Conservation (phyloP, 305 asterid species). For the Fraxinus angustifolia region DNA sequence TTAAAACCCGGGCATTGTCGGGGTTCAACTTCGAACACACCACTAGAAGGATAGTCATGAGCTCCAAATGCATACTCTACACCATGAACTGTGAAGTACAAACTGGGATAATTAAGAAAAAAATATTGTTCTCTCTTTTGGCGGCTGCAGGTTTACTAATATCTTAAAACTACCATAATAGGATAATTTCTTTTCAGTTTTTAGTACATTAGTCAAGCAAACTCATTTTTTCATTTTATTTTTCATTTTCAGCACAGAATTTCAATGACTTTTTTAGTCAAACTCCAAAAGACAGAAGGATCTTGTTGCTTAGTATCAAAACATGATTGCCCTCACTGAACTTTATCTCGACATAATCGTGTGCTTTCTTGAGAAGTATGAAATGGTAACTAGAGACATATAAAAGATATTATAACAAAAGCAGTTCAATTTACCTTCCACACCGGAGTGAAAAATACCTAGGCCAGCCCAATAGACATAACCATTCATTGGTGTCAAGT, state of each 20-base stretch:
- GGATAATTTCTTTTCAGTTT: not conserved
- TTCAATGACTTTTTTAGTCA: not conserved
- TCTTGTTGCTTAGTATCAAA: not conserved
- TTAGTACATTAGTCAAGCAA: not conserved
- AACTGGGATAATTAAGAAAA: not conserved
- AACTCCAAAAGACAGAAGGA: not conserved
- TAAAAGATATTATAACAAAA: not conserved
- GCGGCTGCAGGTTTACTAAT: not conserved
- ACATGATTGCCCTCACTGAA: not conserved
- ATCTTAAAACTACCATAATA: not conserved
- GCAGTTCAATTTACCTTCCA: slow-evolving; percentile 38
- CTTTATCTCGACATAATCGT: not conserved
- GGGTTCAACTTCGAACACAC: slow-evolving; percentile 82
- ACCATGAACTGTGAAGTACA: slow-evolving; percentile 50
- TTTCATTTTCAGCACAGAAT: not conserved
- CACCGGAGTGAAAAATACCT: slow-evolving; percentile 72
- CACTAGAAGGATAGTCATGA: slow-evolving; percentile 69
- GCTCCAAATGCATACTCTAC: slow-evolving; percentile 87
- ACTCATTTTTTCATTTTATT: not conserved
- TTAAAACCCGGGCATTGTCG: slow-evolving; percentile 78
- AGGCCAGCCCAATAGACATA: slow-evolving; percentile 73
- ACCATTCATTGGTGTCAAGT: slow-evolving; percentile 62
- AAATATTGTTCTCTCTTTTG: not conserved
- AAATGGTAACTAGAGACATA: not conserved
- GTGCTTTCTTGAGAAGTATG: not conserved